Evolutionary conservation across 1,139 yeast species (phyloP), one percentile per base, ranked within the genome.

Genomic region (Saccharomyces hybrid): DNA sequence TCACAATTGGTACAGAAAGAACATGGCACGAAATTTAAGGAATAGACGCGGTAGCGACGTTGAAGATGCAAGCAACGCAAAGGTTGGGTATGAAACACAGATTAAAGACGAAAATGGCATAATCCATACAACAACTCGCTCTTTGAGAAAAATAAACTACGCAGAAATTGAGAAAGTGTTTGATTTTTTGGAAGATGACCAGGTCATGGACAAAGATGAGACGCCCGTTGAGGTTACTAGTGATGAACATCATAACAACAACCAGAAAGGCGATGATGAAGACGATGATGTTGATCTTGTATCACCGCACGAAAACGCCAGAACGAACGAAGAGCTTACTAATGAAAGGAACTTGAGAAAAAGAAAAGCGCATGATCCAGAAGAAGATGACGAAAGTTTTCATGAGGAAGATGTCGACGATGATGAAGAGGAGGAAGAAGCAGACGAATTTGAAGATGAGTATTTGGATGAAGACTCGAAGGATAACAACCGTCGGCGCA

Each of bases 371-470:
- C 60, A 60, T 31, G 58, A 62, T 25, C 55, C 59, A 13, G 62
- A 58, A n/a, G 64, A 60, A n/a, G 68, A 65, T 11, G 70, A 65
- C 51, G 65, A 62, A 52, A 63, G 67, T 52, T 65, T 65, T 52
- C 68, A 65, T 55, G 70, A 66, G 51, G 70, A 67, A 8, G 67
- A 61, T 31, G 52, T 51, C 1, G 65, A 64, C 1, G 65, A 62
- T 19, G 60, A 50, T 5, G 61, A 58, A 7, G 62, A 58, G 8
- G 64, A 59, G 23, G 62, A 57, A 0, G 65, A 63, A 6, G 75
- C 66, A 1, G 75, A 69, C 8, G 76, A 70, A 2, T 76, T 71
- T 13, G 78, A 72, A 14, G 75, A 68, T 48, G 69, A 65, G 16
- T 64, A 61, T 27, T 70, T 66, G 28, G 70, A 66, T 7, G 72